A percentile compares a stretch with the other conserved stretches of the same genome.
These are phyloP conservation scores for Nemania sp. DNA, from an alignment of 2,329 filamentous ascomycete species.

Conservation along the genomic window DNA sequence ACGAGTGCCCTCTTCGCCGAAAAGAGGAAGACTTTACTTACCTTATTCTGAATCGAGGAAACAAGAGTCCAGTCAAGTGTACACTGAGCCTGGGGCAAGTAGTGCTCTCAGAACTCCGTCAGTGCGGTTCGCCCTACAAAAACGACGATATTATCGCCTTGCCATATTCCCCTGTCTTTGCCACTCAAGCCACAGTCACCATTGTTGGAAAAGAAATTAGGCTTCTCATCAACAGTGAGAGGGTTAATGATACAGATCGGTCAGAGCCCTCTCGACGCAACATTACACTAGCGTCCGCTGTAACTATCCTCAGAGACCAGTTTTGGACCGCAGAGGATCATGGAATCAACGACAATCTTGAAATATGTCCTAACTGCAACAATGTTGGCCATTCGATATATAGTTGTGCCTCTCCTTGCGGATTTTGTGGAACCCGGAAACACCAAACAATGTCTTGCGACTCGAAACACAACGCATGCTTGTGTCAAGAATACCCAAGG, in stretches of 20 bases:
- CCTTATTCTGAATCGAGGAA: constrained; percentile 9
- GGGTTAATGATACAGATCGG: too few relatives aligned
- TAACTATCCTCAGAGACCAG: neutral
- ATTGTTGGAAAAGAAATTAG: too few relatives aligned
- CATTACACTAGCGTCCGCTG: neutral
- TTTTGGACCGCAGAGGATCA: neutral
- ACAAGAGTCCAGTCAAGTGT: constrained; percentile 8
- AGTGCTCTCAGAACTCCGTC: neutral
- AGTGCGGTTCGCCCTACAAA: neutral
- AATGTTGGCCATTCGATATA: neutral
- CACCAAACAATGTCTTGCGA: neutral
- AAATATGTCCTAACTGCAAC: neutral
- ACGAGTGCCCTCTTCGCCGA: constrained; percentile 1
- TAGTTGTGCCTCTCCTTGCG: neutral
- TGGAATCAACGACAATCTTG: neutral
- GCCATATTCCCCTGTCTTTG: neutral
- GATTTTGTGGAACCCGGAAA: neutral
- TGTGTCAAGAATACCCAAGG: neutral
- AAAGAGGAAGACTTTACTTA: constrained; percentile 4
- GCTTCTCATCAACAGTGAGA: too few relatives aligned
- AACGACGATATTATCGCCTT: neutral
- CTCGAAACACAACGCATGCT: neutral
- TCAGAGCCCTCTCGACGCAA: neutral
- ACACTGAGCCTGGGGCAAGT: neutral
- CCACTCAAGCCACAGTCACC: neutral